Evolutionary conservation across 495 filamentous ascomycete species (phyloP).

Genomic region (Penicillium manginii): DNA sequence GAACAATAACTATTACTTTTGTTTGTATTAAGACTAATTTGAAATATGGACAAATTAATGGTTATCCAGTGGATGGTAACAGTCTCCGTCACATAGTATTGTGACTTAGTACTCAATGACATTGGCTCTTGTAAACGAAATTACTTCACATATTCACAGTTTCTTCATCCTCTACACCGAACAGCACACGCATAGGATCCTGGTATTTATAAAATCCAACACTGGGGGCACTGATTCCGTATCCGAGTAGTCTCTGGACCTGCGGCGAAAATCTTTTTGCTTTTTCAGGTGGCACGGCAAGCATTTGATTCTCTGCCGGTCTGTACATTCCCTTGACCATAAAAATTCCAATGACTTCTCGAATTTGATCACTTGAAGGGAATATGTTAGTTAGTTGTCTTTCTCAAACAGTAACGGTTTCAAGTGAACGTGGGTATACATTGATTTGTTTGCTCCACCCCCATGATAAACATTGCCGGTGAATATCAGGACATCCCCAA

Average conservation of each 20-base stretch:
- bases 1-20: too few relatives aligned
- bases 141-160: slow-evolving; percentile 3
- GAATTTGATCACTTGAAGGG: slow-evolving; percentile 1
- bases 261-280: slow-evolving; percentile 1
- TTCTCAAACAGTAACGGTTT: background rate
- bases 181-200: slow-evolving; percentile 6
- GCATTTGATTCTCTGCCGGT: slow-evolving; percentile 8
- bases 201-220: slow-evolving; percentile 7
- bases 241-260: slow-evolving; percentile 5
- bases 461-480: slow-evolving; percentile 6
- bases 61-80: too few relatives aligned
- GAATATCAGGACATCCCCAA: slow-evolving; percentile 7
- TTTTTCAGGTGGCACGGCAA: slow-evolving; percentile 7
- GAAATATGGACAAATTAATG: too few relatives aligned
- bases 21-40: too few relatives aligned
- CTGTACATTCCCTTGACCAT: slow-evolving; percentile 11
- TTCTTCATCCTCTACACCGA: slow-evolving; percentile 5
- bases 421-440: background rate
- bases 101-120: too few relatives aligned
- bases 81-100: too few relatives aligned
- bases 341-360: slow-evolving; percentile 6
- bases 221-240: slow-evolving; percentile 8
- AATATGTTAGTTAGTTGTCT: background rate
- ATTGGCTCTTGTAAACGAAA: too few relatives aligned
- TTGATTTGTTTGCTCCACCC: slow-evolving; percentile 4